Evolutionary conservation across 345 rosid species (phyloP).

Genomic region (Lenwebbia sp.): DNA sequence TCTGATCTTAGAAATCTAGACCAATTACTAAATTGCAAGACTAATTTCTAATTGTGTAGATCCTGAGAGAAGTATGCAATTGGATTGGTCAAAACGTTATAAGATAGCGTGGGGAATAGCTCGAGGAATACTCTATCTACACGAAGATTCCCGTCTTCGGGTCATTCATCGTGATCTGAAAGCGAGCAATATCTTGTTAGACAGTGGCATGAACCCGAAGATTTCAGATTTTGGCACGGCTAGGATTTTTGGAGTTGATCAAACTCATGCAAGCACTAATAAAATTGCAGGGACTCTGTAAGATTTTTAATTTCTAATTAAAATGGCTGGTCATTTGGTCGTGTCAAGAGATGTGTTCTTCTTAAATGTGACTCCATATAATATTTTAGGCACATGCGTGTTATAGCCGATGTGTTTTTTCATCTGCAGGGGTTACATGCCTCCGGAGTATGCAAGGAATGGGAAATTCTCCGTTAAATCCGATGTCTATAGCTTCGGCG

Average conservation of each 20-base stretch:
- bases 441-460: conserved; percentile 18
- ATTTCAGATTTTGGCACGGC: conserved; percentile 18
- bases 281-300: conserved; percentile 10
- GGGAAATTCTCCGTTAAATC: conserved; percentile 22
- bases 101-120: conserved; percentile 9
- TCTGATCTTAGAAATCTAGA: not conserved
- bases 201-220: conserved; percentile 10
- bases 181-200: conserved; percentile 8
- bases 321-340: not conserved
- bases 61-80: not conserved
- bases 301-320: not conserved
- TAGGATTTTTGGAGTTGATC: not conserved
- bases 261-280: conserved; percentile 1
- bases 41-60: not conserved
- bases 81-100: conserved; percentile 9
- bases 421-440: conserved; percentile 24
- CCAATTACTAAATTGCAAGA: not conserved
- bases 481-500: conserved; percentile 22
- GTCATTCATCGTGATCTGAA: conserved; percentile 14
- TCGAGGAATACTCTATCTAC: conserved; percentile 9
- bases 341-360: not conserved
- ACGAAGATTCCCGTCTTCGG: conserved; percentile 5
- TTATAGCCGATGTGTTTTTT: not conserved
- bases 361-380: not conserved
- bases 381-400: not conserved